phyloP scores from a whole-genome alignment of 768 basidiomycete genomes.

The Roridomyces roridus region DNA sequence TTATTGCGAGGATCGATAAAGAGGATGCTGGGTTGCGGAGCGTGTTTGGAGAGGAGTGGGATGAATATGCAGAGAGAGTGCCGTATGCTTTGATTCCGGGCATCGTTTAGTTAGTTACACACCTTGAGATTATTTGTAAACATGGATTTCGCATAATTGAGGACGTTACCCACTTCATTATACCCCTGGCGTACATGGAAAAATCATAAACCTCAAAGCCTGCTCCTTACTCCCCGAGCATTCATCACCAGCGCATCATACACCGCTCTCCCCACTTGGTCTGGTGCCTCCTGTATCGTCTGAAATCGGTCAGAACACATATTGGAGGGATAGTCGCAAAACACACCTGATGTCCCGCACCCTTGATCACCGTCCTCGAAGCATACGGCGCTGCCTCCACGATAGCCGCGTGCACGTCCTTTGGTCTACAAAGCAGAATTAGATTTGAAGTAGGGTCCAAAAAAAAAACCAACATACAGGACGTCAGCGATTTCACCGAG shows the following conservation, averaged over 20 bases:
- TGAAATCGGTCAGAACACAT: background rate
- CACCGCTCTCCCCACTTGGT: constrained; percentile 30
- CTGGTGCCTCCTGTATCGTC: constrained; percentile 28
- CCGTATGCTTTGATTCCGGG: constrained; percentile 9
- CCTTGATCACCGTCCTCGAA: constrained; percentile 33
- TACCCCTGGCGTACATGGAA: too few relatives aligned
- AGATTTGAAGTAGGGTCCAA: background rate
- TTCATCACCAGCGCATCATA: constrained; percentile 29
- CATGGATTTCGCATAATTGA: too few relatives aligned
- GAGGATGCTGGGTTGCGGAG: constrained; percentile 5
- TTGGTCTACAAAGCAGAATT: constrained; percentile 33
- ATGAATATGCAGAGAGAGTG: background rate
- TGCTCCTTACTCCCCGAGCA: constrained; percentile 1
- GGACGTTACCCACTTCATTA: too few relatives aligned
- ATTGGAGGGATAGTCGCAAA: background rate
- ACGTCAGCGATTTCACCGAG: constrained; percentile 58
- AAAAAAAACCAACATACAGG: constrained; percentile 44
- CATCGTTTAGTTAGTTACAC: too few relatives aligned
- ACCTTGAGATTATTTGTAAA: too few relatives aligned
- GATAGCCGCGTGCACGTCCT: constrained; percentile 41
- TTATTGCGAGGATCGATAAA: constrained; percentile 9
- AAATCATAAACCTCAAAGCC: background rate
- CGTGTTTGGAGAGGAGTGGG: constrained; percentile 14
- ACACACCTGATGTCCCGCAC: constrained; percentile 41
- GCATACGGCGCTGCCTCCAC: constrained; percentile 42